Base-by-base conservation (phyloP, 2,329 filamentous ascomycete species). In the Ceratocystis variospora region DNA sequence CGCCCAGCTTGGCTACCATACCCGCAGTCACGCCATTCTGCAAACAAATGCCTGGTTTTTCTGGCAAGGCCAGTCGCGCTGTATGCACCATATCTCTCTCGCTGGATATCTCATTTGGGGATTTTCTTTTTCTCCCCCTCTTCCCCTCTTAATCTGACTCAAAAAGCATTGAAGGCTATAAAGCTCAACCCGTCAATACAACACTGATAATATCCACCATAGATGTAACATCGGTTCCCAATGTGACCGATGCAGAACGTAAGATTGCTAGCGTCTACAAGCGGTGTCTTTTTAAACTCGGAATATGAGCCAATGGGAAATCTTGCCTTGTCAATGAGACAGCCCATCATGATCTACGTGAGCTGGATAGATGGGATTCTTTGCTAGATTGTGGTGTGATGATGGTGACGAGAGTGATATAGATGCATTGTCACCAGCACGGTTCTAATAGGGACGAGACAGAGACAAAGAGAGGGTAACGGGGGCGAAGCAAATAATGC, bases 391-490 rank as follows among this genome's bases (percentile, higher is more conserved):
- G 28, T 59, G 53, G 53, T 59, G 53, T 59, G 53, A 59, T 33
- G 53, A 59, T 59, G 53, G 53, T 59, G 53, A 59, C 53, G 53
- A 59, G 33, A 22, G 25, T 53, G 48, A 37, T 37, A 12, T 50
- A 50, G 33, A 33, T 59, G 53, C 53, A 59, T 33, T 7, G 53
- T 59, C 12, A 57, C 28, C 50, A 57, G 4, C 33, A 37, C 33
- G 10, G 33, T 10, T 37, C 33, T 37, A 37, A 37, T 37, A 37
- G 33, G 10, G 33, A 37, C 33, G 33, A 37, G 33, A 37, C 33
- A 37, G 33, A 37, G 33, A 57, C 22, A 31, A 31, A 19, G 17
- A 53, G 48, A 53, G 48, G 19, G 46, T 6, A 53, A 19, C n/a
- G 15, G n/a, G 5, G 46, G 15, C 7, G 15, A 10, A 19, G 46